Base-by-base conservation (phyloP, 768 basidiomycete species). In the Trametes villosa region DNA sequence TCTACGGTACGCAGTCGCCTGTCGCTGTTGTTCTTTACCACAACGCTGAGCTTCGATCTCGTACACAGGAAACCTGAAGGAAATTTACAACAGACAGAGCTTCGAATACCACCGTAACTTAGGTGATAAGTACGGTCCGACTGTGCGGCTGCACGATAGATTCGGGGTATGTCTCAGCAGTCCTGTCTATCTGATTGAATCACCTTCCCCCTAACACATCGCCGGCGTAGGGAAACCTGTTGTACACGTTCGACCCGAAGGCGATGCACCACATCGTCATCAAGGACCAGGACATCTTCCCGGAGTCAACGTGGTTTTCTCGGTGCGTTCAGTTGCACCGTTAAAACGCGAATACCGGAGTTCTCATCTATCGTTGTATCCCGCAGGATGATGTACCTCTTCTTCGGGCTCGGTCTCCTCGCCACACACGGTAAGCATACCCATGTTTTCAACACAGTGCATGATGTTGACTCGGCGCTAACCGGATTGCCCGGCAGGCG, bases 241-340 rank as follows among this genome's bases (percentile, higher is more conserved):
- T 83, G 9, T 76, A 76, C 57, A 72, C 79, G 0, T 79, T 68
- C 50, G 82, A 83, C 58, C 79, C 81, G 1, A 75, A 72, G 40
- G 82, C 81, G 1, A 59, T 83, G 53, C 74, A 81, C 52, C 76
- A 78, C 56, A 79, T 83, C 24, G 47, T 80, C 22, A 69, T 81
- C 17, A 81, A 81, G 68, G 82, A 79, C 44, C 60, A 68, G 48
- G 44, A 38, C 30, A 36, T 51, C 2, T 71, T 53, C 33, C 57
- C 67, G 20, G 64, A 68, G 44, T 5, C 68, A 0, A 26, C 33
- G 2, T 58, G 53, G 45, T 64, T 67, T n/a, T 61, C 60, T 13
- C 46, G 48, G 71, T 72, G 41, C 6, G 65, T 45, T 8, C 50
- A 42, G 8, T 1, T 33, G 44, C 24, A 13, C 13, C 13, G 38